A percentile compares a stretch with the other conserved stretches of the same genome.
These are phyloP conservation scores for Hemisphaericaspora lyxosophila DNA, from an alignment of 1,139 yeast species.

Conservation along the genomic window DNA sequence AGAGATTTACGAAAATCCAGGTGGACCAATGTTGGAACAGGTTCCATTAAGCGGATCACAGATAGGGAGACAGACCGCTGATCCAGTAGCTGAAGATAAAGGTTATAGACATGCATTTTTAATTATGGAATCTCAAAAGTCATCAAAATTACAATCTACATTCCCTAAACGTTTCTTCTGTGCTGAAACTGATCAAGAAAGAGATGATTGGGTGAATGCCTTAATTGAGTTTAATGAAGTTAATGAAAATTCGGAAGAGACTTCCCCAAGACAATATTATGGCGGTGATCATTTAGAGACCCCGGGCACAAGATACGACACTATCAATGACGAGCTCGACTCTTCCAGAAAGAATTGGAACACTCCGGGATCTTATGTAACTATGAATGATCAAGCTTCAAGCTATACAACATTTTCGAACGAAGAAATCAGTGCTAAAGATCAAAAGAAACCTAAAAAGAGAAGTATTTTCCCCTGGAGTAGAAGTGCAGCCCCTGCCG, in stretches of 20 bases:
- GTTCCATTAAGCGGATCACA: slow-evolving; percentile 59
- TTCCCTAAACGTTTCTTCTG: slow-evolving; percentile 68
- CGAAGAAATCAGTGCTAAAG: slow-evolving; percentile 23
- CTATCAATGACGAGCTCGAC: slow-evolving; percentile 19
- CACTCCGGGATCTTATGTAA: slow-evolving; percentile 7
- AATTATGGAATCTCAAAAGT: slow-evolving; percentile 61
- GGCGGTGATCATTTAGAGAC: slow-evolving; percentile 10
- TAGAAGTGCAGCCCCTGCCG: slow-evolving; percentile 20
- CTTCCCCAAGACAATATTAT: slow-evolving; percentile 14
- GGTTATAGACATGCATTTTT: slow-evolving; percentile 80
- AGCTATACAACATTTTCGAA: slow-evolving; percentile 10
- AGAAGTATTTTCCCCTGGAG: slow-evolving; percentile 63
- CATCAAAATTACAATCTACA: slow-evolving; percentile 52
- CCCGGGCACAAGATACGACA: slow-evolving; percentile 15
- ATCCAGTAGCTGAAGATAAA: slow-evolving; percentile 62
- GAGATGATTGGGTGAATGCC: slow-evolving; percentile 74
- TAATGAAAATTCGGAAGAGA: slow-evolving; percentile 11
- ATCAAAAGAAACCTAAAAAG: slow-evolving; percentile 48
- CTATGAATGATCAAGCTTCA: slow-evolving; percentile 14
- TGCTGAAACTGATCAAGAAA: slow-evolving; percentile 77
- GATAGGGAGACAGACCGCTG: slow-evolving; percentile 64
- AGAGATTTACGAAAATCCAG: slow-evolving; percentile 61
- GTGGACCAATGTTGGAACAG: slow-evolving; percentile 57
- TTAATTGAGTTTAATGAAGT: slow-evolving; percentile 46
- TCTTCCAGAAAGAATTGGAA: slow-evolving; percentile 6